Percentiles rank a stretch among this genome's conserved stretches.
phyloP scores from a whole-genome alignment of 2,329 filamentous ascomycete genomes.

The Fusarium nodosum region DNA sequence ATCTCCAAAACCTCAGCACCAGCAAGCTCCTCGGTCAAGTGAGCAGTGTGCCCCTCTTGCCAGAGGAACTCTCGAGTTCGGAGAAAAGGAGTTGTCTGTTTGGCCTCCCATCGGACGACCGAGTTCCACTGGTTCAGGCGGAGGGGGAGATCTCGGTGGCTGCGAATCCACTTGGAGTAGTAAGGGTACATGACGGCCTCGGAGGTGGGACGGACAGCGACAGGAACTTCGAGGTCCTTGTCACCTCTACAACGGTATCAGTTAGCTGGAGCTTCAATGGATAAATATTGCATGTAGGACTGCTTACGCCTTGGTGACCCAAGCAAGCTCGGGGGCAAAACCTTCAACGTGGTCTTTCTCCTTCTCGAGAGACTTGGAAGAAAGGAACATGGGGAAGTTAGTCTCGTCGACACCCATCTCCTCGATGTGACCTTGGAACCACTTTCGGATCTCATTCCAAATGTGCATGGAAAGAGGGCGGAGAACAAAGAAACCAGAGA shows the following conservation, averaged over 20 bases:
- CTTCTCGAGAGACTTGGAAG: conserved; percentile 84
- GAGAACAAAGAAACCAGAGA: conserved; percentile 96
- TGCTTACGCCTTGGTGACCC: conserved; percentile 85
- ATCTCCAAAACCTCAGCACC: conserved; percentile 92
- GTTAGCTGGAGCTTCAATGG: conserved; percentile 5
- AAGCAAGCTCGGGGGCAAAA: conserved; percentile 93
- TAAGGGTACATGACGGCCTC: conserved; percentile 94
- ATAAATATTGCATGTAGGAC: not conserved
- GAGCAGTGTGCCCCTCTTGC: conserved; percentile 95
- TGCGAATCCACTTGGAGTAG: conserved; percentile 97
- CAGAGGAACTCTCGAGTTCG: conserved; percentile 95
- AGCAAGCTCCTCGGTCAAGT: conserved; percentile 85
- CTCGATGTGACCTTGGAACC: conserved; percentile 83
- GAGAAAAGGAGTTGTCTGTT: conserved; percentile 89
- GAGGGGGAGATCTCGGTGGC: conserved; percentile 92
- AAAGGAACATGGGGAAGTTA: conserved; percentile 97
- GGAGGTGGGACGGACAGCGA: conserved; percentile 76
- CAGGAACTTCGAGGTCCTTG: conserved; percentile 87
- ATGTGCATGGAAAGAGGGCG: conserved; percentile 78
- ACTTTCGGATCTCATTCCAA: conserved; percentile 75
- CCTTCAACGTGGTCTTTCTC: conserved; percentile 98
- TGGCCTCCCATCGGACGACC: conserved; percentile 93
- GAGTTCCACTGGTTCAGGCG: conserved; percentile 99
- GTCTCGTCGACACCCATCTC: conserved; percentile 93
- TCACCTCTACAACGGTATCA: conserved; percentile 73